These are phyloP conservation scores for Boletus sensibilis DNA, from an alignment of 768 basidiomycete species.

Conservation along the genomic window DNA sequence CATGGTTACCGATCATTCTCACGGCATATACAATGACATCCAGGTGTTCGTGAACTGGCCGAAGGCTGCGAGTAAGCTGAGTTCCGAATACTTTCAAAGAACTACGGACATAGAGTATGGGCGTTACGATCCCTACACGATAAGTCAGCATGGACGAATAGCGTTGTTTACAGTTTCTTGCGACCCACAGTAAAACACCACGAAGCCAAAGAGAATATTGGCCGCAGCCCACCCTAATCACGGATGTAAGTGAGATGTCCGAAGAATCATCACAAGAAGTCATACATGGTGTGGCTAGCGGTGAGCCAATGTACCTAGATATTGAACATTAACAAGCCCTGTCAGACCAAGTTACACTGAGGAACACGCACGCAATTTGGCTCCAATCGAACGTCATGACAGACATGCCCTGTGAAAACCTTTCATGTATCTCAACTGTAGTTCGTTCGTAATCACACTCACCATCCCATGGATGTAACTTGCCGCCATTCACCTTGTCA, in stretches of 20 bases:
- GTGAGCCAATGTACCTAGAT: slow-evolving; percentile 36
- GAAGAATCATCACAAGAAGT: neutral
- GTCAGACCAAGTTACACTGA: neutral
- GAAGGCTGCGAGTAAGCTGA: neutral
- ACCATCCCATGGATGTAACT: slow-evolving; percentile 47
- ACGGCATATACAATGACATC: slow-evolving; percentile 59
- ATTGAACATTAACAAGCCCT: neutral
- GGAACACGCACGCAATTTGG: slow-evolving; percentile 47
- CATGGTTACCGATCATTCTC: slow-evolving; percentile 20
- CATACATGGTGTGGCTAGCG: slow-evolving; percentile 69
- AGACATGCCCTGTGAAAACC: slow-evolving; percentile 52
- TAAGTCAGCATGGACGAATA: neutral
- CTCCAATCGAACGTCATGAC: slow-evolving; percentile 81
- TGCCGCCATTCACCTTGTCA: slow-evolving; percentile 4
- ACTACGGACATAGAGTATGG: slow-evolving; percentile 48
- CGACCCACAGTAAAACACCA: slow-evolving; percentile 64
- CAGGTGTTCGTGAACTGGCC: slow-evolving; percentile 60
- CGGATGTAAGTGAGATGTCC: neutral
- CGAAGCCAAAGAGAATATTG: slow-evolving; percentile 66
- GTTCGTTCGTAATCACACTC: slow-evolving; percentile 2
- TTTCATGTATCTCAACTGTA: neutral
- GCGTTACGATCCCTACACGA: slow-evolving; percentile 31
- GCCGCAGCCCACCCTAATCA: slow-evolving; percentile 67
- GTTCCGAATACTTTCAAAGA: slow-evolving; percentile 37
- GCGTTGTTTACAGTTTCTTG: neutral